Evolutionary conservation across 73 alveolate species (phyloP).

Genomic region (Uronychia setigera): DNA sequence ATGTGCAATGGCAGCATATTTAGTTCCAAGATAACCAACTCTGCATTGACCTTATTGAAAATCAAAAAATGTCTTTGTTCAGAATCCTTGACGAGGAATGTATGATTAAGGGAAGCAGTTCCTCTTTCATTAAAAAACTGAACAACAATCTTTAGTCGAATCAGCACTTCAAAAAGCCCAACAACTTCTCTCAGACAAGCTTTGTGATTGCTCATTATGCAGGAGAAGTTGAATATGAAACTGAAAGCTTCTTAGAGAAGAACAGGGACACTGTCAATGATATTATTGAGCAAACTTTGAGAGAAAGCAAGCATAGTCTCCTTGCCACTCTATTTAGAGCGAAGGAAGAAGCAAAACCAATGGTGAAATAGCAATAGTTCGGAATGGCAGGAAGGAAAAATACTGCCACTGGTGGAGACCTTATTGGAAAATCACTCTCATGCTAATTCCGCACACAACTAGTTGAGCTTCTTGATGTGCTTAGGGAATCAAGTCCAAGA

Average conservation of each 20-base stretch:
- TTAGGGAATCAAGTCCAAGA: slow-evolving; percentile 80
- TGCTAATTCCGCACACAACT: slow-evolving; percentile 83
- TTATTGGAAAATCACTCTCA: slow-evolving; percentile 74
- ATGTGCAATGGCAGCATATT: slow-evolving; percentile 85
- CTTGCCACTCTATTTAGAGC: slow-evolving; percentile 57
- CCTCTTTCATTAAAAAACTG: slow-evolving; percentile 57
- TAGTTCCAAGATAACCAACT: slow-evolving; percentile 86
- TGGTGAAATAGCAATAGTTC: background rate
- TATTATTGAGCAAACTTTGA: slow-evolving; percentile 65
- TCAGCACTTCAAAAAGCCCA: slow-evolving; percentile 61
- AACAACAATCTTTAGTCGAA: slow-evolving; percentile 60
- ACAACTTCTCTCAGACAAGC: slow-evolving; percentile 40
- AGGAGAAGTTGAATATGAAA: slow-evolving; percentile 86
- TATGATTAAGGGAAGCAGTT: slow-evolving; percentile 77
- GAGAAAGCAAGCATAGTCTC: slow-evolving; percentile 52
- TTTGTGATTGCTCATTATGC: slow-evolving; percentile 93
- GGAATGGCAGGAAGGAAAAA: slow-evolving; percentile 3
- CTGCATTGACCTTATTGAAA: slow-evolving; percentile 93
- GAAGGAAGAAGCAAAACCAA: slow-evolving; percentile 24
- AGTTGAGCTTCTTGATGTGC: slow-evolving; percentile 70
- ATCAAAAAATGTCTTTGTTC: slow-evolving; percentile 78
- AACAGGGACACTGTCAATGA: slow-evolving; percentile 88
- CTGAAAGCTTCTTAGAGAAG: slow-evolving; percentile 86
- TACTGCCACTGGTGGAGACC: slow-evolving; percentile 49
- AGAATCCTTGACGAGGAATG: slow-evolving; percentile 87